phyloP scores from a whole-genome alignment of 257 asterid genomes.

The Solanum tarapatanum region DNA sequence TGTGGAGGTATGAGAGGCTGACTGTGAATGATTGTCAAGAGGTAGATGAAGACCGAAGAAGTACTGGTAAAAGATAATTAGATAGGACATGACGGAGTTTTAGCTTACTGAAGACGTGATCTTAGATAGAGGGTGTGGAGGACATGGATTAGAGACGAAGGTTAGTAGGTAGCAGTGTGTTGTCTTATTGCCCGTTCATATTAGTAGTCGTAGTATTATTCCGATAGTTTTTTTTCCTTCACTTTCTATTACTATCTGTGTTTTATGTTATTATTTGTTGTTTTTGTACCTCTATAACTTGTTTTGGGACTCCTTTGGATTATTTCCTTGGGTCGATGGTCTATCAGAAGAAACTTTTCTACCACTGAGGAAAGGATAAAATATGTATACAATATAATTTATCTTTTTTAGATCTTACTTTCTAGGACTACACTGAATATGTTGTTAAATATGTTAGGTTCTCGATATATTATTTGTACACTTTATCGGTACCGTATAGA shows the following conservation, averaged over 20 bases:
- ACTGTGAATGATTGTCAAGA: neutral
- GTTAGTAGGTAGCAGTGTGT: neutral
- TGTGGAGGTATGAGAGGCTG: neutral
- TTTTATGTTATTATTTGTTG: neutral
- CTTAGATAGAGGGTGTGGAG: neutral
- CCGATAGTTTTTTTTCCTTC: neutral
- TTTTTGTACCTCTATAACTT: neutral
- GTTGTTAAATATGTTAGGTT: neutral
- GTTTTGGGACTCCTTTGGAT: neutral
- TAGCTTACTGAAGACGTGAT: neutral
- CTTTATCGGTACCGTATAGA: neutral
- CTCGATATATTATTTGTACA: neutral
- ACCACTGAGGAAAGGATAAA: neutral
- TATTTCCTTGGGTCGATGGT: neutral
- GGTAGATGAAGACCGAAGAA: neutral
- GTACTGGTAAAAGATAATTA: neutral
- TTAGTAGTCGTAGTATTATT: neutral
- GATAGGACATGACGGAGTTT: neutral
- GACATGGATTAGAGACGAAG: neutral
- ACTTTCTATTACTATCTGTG: neutral
- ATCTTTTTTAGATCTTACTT: neutral
- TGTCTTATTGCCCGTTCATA: neutral
- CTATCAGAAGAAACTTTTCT: neutral
- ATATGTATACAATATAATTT: neutral
- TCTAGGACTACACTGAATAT: neutral